These are phyloP conservation scores for Plasmopara muralis DNA, from an alignment of 352 stramenopile species.

Conservation along the genomic window DNA sequence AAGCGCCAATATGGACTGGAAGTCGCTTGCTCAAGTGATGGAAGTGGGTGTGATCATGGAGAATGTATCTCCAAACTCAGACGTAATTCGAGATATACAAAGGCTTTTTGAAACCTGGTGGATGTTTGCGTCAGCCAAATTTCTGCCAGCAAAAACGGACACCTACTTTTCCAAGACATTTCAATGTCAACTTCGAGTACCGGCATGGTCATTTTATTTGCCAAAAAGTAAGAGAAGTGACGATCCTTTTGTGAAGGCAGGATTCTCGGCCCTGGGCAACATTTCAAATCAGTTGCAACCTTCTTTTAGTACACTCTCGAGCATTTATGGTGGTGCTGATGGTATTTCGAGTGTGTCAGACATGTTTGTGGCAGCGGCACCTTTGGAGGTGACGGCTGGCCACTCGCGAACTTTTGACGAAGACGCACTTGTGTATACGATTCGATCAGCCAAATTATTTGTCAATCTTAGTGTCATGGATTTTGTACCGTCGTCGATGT, in stretches of 20 bases:
- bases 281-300: constrained; percentile 48
- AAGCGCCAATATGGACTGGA: constrained; percentile 85
- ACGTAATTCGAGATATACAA: constrained; percentile 46
- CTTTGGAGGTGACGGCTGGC: constrained; percentile 45
- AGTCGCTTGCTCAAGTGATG: constrained; percentile 79
- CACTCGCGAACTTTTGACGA: constrained; percentile 58
- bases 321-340: constrained; percentile 1
- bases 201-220: constrained; percentile 51
- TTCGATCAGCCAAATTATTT: constrained; percentile 40
- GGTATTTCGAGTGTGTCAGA: constrained; percentile 3
- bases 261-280: constrained; percentile 39
- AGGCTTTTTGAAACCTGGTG: constrained; percentile 72
- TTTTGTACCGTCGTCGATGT: constrained; percentile 69
- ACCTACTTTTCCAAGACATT: constrained; percentile 56
- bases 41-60: constrained; percentile 70
- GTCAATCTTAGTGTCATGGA: constrained; percentile 81
- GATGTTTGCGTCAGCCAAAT: constrained; percentile 38
- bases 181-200: constrained; percentile 48
- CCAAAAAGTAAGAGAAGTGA: constrained; percentile 19
- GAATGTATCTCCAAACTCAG: constrained; percentile 26
- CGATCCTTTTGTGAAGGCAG: constrained; percentile 46
- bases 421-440: constrained; percentile 68
- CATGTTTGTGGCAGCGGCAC: constrained; percentile 60
- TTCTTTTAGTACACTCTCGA: constrained; percentile 9
- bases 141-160: constrained; percentile 24